phyloP scores from a whole-genome alignment of 2,329 filamentous ascomycete species.

The Penicillium occitanis region DNA sequence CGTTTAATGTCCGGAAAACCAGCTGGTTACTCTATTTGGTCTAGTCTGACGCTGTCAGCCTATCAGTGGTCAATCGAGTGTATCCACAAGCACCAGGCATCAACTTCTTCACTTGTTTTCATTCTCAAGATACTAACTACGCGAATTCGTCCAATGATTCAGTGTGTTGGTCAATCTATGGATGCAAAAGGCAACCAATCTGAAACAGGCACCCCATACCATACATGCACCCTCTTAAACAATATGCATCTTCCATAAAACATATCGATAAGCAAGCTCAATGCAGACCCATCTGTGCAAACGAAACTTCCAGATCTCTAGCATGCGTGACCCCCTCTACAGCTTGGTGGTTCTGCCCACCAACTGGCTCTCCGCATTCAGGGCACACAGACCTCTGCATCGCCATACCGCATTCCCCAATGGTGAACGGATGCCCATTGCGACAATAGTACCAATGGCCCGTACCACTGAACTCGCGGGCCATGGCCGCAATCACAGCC shows the following conservation, averaged over 20 bases:
- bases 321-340: conserved; percentile 18
- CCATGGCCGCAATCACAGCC: conserved; percentile 55
- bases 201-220: neutral
- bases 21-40: conserved; percentile 15
- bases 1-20: conserved; percentile 8
- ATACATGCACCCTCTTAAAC: neutral
- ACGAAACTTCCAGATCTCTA: conserved; percentile 7
- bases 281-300: neutral
- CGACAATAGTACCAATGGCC: conserved; percentile 51
- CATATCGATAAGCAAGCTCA: neutral
- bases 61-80: neutral
- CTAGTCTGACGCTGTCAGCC: neutral
- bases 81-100: neutral
- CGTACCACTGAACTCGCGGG: conserved; percentile 50
- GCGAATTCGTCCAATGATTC: neutral
- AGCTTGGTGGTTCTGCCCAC: conserved; percentile 26
- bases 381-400: conserved; percentile 32
- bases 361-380: conserved; percentile 29
- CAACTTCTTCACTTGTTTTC: neutral
- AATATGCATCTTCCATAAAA: neutral
- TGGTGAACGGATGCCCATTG: conserved; percentile 27
- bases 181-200: neutral
- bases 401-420: conserved; percentile 35
- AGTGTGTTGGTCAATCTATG: neutral
- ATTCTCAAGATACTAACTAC: neutral